A percentile compares a stretch with the other conserved stretches of the same genome.
Conservation (phyloP, 495 filamentous ascomycete genomes). For the Lophium mytilinum region DNA sequence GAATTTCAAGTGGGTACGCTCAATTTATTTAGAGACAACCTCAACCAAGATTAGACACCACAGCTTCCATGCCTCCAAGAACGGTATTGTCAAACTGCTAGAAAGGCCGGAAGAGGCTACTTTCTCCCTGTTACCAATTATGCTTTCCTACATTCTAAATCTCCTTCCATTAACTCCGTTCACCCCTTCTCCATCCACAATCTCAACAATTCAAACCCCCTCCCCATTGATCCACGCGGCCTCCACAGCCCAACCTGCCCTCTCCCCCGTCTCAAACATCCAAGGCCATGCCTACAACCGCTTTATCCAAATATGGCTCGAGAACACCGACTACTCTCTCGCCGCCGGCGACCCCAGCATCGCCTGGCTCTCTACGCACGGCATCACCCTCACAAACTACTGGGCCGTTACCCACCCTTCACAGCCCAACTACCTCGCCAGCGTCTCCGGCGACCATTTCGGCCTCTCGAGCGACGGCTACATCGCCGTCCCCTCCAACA, state of each 20-base stretch:
- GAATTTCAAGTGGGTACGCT: too few relatives aligned
- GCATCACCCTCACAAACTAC: constrained; percentile 59
- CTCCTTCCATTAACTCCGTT: too few relatives aligned
- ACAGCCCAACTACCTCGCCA: constrained; percentile 62
- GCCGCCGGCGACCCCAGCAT: constrained; percentile 45
- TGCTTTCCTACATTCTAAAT: too few relatives aligned
- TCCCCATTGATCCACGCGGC: neutral
- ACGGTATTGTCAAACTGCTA: too few relatives aligned
- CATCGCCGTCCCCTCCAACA: constrained; percentile 47
- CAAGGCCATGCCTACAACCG: constrained; percentile 58
- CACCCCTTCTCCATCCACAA: too few relatives aligned
- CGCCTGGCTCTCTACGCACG: constrained; percentile 50
- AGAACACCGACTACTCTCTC: constrained; percentile 55
- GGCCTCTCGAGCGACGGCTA: constrained; percentile 63
- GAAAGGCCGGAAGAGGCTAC: too few relatives aligned
- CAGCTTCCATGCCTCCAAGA: too few relatives aligned
- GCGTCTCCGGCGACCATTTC: constrained; percentile 55
- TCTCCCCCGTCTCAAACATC: constrained; percentile 48
- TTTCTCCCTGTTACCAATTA: too few relatives aligned
- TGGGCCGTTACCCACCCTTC: constrained; percentile 57
- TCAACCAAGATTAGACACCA: too few relatives aligned
- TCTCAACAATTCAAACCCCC: neutral
- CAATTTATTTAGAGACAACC: too few relatives aligned
- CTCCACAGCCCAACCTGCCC: neutral
- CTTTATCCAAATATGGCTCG: constrained; percentile 62